Conservation (phyloP, 306 rosid species). For the Parietaria judaica region DNA sequence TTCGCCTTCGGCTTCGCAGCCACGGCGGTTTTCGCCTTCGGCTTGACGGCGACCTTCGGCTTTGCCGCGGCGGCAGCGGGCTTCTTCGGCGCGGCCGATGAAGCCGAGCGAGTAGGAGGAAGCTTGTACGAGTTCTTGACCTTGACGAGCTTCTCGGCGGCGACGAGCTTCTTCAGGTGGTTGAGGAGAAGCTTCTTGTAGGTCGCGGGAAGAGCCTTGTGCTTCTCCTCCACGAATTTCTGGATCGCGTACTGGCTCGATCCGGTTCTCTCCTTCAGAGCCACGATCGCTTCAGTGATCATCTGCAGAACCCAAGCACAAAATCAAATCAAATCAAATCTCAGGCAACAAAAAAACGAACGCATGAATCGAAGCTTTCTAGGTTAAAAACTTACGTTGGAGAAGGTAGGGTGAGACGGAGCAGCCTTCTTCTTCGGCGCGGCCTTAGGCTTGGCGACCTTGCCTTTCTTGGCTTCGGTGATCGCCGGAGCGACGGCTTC, state of each 20-base stretch:
- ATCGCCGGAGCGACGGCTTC: not conserved
- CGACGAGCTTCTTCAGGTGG: conserved; percentile 57
- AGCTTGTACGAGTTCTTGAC: conserved; percentile 75
- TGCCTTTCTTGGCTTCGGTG: not conserved
- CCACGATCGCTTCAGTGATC: conserved; percentile 36
- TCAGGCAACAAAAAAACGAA: not conserved
- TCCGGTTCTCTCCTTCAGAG: conserved; percentile 37
- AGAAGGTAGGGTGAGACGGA: conserved; percentile 36
- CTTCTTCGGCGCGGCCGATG: conserved; percentile 19
- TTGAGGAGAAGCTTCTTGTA: conserved; percentile 58
- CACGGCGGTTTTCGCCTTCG: conserved; percentile 16
- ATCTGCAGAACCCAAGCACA: conserved; percentile 17
- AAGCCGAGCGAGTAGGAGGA: conserved; percentile 19
- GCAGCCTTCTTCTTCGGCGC: conserved; percentile 16
- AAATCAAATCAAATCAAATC: not conserved
- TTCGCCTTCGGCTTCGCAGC: conserved; percentile 15
- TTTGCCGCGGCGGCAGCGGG: conserved; percentile 11
- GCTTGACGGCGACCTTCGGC: conserved; percentile 17
- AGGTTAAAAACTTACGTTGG: conserved; percentile 4
- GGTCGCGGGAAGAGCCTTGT: conserved; percentile 44
- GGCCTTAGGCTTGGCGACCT: conserved; percentile 23
- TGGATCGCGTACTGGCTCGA: conserved; percentile 48
- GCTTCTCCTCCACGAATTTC: conserved; percentile 36
- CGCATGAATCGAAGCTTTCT: not conserved
- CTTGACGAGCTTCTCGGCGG: conserved; percentile 59